Conservation (phyloP, 1,284 basidiomycete genomes). For the Farysia itapuensis region DNA sequence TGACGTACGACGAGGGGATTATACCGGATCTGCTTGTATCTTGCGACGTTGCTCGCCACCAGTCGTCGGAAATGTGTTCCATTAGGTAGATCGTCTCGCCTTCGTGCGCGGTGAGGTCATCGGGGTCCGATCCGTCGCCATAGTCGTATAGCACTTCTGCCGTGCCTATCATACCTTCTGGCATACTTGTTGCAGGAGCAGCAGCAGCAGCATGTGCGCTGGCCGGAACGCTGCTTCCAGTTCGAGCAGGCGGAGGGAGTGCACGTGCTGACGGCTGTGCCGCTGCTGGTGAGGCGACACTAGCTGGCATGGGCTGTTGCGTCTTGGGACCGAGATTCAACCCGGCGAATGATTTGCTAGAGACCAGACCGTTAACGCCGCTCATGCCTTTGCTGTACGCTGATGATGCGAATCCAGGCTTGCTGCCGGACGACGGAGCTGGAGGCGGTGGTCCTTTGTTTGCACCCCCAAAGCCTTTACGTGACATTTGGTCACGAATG, state of each 20-base stretch:
- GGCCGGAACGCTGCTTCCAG: not conserved
- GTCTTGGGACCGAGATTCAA: too few species aligned
- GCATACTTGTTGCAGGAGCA: slow-evolving; percentile 1
- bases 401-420: slow-evolving; percentile 8
- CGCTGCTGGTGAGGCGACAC: too few species aligned
- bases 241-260: not conserved
- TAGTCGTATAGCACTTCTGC: slow-evolving; percentile 29
- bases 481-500: slow-evolving; percentile 16
- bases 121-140: slow-evolving; percentile 37
- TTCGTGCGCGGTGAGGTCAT: slow-evolving; percentile 33
- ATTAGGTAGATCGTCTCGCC: slow-evolving; percentile 38
- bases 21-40: slow-evolving; percentile 27
- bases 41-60: slow-evolving; percentile 33
- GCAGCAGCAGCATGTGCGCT: not conserved
- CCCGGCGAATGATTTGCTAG: too few species aligned
- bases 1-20: slow-evolving; percentile 47
- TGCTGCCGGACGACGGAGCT: slow-evolving; percentile 3
- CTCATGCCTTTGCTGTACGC: too few species aligned
- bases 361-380: too few species aligned
- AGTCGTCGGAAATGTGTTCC: slow-evolving; percentile 48
- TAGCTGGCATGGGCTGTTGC: too few species aligned
- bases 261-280: too few species aligned
- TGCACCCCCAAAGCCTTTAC: slow-evolving; percentile 5
- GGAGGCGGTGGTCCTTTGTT: slow-evolving; percentile 12
- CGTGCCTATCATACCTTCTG: slow-evolving; percentile 8